phyloP scores from a whole-genome alignment of 169 alveolate genomes.

The Plasmodium gaboni region DNA sequence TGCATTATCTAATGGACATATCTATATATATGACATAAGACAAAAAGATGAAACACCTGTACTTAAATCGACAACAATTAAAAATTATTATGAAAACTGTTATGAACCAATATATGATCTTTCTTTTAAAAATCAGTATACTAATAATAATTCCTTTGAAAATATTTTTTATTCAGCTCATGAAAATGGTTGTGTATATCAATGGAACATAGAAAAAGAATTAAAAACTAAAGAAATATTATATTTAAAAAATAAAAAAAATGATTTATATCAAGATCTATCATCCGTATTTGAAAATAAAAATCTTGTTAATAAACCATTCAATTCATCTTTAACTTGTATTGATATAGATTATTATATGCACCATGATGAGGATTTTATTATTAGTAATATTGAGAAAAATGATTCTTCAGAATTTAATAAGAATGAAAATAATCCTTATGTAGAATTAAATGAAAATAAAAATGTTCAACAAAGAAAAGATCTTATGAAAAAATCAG shows the following conservation, averaged over 20 bases:
- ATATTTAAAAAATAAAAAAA: slow-evolving; percentile 66
- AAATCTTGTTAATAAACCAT: slow-evolving; percentile 41
- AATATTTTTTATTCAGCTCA: slow-evolving; percentile 71
- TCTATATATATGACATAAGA: slow-evolving; percentile 61
- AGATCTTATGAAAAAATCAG: neutral
- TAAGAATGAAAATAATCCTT: slow-evolving; percentile 5
- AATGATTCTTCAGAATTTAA: slow-evolving; percentile 3
- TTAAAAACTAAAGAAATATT: slow-evolving; percentile 70
- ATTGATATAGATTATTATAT: slow-evolving; percentile 63
- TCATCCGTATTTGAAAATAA: slow-evolving; percentile 74
- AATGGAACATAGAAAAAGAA: slow-evolving; percentile 69
- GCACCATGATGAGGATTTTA: slow-evolving; percentile 66
- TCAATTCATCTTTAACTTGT: slow-evolving; percentile 65
- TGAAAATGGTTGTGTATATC: slow-evolving; percentile 71
- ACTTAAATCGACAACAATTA: slow-evolving; percentile 44
- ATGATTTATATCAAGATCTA: slow-evolving; percentile 62
- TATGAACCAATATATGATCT: slow-evolving; percentile 72
- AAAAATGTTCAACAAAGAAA: neutral
- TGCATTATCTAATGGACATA: slow-evolving; percentile 65
- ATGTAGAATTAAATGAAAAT: slow-evolving; percentile 4
- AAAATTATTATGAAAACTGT: slow-evolving; percentile 65
- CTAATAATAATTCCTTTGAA: slow-evolving; percentile 18
- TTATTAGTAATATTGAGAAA: slow-evolving; percentile 32
- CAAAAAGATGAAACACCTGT: slow-evolving; percentile 29
- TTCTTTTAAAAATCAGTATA: slow-evolving; percentile 31